A percentile compares a stretch with the other conserved stretches of the same genome.
These are phyloP conservation scores for Trichophyton verrucosum DNA, from an alignment of 2,329 filamentous ascomycete species.

Conservation along the genomic window DNA sequence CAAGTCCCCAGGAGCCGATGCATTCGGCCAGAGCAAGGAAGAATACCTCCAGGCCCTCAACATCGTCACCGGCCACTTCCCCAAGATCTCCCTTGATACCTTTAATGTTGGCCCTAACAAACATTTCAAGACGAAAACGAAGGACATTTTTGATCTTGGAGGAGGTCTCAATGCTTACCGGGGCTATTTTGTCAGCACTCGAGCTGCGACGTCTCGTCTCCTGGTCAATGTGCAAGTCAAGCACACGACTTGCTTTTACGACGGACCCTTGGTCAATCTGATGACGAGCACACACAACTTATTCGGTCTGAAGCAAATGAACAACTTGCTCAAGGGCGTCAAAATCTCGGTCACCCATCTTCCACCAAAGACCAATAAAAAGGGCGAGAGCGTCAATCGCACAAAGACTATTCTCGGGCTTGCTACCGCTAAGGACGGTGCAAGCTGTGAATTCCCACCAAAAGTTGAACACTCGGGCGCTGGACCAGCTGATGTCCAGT, in stretches of 20 bases:
- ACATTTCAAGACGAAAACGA: conserved; percentile 35
- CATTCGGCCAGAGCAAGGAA: conserved; percentile 32
- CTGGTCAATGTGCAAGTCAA: conserved; percentile 53
- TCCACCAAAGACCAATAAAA: conserved; percentile 22
- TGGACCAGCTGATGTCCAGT: conserved; percentile 42
- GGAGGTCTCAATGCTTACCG: conserved; percentile 44
- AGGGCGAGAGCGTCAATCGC: conserved; percentile 22
- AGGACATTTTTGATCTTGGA: conserved; percentile 28
- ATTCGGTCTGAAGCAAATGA: conserved; percentile 11
- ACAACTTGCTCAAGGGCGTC: conserved; percentile 30
- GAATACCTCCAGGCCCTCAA: conserved; percentile 48
- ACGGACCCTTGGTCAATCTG: conserved; percentile 29
- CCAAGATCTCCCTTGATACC: conserved; percentile 31
- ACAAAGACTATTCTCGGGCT: conserved; percentile 38
- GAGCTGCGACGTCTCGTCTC: conserved; percentile 45
- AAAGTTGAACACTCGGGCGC: conserved; percentile 29
- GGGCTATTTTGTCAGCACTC: conserved; percentile 51
- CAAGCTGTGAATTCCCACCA: conserved; percentile 24
- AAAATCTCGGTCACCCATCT: conserved; percentile 33
- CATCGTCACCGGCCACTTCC: conserved; percentile 41
- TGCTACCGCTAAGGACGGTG: conserved; percentile 31
- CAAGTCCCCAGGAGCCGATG: conserved; percentile 23
- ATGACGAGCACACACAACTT: conserved; percentile 20
- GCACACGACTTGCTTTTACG: conserved; percentile 46
- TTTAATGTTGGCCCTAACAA: conserved; percentile 42